Evolutionary conservation across 441 rosid species (phyloP).

Genomic region (Adansonia rubrostipa): DNA sequence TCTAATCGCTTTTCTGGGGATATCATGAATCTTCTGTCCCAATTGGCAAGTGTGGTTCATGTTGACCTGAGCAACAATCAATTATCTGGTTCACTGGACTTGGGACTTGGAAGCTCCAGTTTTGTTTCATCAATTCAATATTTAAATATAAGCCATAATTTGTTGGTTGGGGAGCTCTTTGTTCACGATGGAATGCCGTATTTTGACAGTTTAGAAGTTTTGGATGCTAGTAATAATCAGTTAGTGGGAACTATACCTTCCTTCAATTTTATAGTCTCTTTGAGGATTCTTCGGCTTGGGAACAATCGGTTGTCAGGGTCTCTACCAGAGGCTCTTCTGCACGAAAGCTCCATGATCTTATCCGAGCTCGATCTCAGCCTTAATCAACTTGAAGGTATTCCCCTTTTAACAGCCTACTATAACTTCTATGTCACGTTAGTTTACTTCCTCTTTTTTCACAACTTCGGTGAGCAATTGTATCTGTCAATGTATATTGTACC

Average conservation of each 20-base stretch:
- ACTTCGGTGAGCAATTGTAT: background rate
- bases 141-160: constrained; percentile 70
- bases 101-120: constrained; percentile 60
- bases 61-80: constrained; percentile 72
- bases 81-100: constrained; percentile 73
- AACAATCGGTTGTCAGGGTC: constrained; percentile 67
- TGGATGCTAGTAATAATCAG: constrained; percentile 79
- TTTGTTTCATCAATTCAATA: constrained; percentile 66
- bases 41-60: constrained; percentile 51
- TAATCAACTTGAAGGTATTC: constrained; percentile 77
- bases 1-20: constrained; percentile 72
- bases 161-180: constrained; percentile 66
- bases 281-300: constrained; percentile 66
- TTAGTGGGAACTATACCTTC: constrained; percentile 66
- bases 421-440: background rate
- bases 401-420: constrained; percentile 19
- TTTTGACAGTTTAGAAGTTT: constrained; percentile 84
- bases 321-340: constrained; percentile 66
- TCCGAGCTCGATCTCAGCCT: constrained; percentile 85
- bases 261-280: constrained; percentile 73
- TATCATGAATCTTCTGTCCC: constrained; percentile 59
- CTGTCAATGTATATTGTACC: background rate
- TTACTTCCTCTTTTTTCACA: background rate
- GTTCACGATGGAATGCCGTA: constrained; percentile 76
- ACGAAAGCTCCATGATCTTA: constrained; percentile 69